Evolutionary conservation across 1,284 basidiomycete species (phyloP), one percentile per base, ranked within the genome.

Genomic region (Moniliella sp.): DNA sequence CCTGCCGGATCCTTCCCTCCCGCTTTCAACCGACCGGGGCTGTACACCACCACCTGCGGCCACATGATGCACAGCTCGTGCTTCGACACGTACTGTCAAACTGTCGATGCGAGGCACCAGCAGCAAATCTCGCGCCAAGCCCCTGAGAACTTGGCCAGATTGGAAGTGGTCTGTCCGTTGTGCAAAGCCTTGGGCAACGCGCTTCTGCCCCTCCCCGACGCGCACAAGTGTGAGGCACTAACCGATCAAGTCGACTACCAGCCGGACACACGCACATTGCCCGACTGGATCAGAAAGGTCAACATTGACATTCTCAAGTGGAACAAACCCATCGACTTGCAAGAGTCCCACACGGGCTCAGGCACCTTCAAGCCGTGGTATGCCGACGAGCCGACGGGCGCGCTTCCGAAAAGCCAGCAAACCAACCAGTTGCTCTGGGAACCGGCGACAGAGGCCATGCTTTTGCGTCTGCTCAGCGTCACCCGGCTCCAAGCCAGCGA

Each of bases 31-130:
- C 37, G 40, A 1, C 45, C 43, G 16, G 91, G 88, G 4, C 66
- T 94, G 16, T 71, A 86, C 53, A 68, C 76, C 34, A 3, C 84
- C 3, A 76, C 84, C 15, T 97, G 88, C 62, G 83, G 78, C 23
- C 91, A 97, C 58, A 75, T 86, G 68, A 97, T 99, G 86, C 91
- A 99, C 63, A 65, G 88, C 39, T 72, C 76, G 25, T 97, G 91
- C 63, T 93, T 97, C 65, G 14, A 40, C 32, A 4, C 31, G 3
- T 32, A 15, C 15, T 36, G 5, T 16, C 32, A 10, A 33, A 28
- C 15, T 29, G 28, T 7, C 2, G 37, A 41, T 12, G 23, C 7
- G 21, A 74, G 88, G n/a, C 91, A 97, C 59, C 72, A 78, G 3
- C 69, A 75, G 0, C 88, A 97, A 51, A 75, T 81, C 3, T 82